Evolutionary conservation across 164 flowering plant species (phyloP), one percentile per base, ranked within the genome.

Genomic region (Piper longum): DNA sequence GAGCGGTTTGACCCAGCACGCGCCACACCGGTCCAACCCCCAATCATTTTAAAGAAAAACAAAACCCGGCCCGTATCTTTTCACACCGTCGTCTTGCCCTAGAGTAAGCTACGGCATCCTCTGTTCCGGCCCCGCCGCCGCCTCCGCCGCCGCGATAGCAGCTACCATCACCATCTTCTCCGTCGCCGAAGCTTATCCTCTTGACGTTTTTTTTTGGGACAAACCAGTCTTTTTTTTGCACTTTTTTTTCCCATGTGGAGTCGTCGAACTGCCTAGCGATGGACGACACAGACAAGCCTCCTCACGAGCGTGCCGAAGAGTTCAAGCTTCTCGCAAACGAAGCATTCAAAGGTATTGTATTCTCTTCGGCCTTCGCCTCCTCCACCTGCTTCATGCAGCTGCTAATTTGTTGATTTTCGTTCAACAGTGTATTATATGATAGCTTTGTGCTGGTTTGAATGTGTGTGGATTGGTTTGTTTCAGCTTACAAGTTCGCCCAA

Each of bases 401-500:
- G 36, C 36, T 26, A 26, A 26, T 48, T 48, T 14, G 9, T 48
- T 48, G 52, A 13, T 9, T 48, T 48, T 9, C 52, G 11, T 44
- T 9, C 9, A 4, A 0, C 16, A 26, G 1, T 26, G 3, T 18
- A 41, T 3, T 4, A 57, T 13, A 13, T 57, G 11, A 41, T 16
- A 5, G 14, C 7, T 26, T 57, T 1, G 14, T 4, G 7, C 1
- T 36, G 13, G 8, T 57, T 2, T 57, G 42, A 7, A 26, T 57
- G 60, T 41, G 13, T 3, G 14, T 9, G 9, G 9, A n/a, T 8
- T 41, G 41, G 3, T 60, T 54, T 55, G 55, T 57, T 74, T 65
- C 82, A 90, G 99, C 88, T 4, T 83, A 81, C 77, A 93, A 88
- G 67, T 90, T 74, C 70, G 67, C 81, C 19, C 95, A 84, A 73